Conservation (phyloP, 257 asterid species). For the Leonotis leonurus region DNA sequence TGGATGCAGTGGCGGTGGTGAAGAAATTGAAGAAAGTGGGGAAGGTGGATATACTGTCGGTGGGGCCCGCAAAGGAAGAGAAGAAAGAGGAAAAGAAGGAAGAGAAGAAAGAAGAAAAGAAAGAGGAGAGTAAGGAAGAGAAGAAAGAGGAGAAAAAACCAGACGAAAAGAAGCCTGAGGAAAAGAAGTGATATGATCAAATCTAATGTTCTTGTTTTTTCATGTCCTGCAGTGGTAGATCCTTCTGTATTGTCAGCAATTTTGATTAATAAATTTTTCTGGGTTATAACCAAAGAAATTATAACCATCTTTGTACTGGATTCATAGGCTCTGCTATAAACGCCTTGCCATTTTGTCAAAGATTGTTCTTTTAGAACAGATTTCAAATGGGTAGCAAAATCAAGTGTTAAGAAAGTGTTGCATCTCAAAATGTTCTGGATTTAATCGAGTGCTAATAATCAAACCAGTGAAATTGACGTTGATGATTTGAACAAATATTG, state of each 20-base stretch:
- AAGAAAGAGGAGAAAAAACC: slow-evolving; percentile 32
- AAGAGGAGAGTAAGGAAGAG: slow-evolving; percentile 26
- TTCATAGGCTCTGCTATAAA: not conserved
- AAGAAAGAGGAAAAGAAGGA: slow-evolving; percentile 34
- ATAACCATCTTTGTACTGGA: not conserved
- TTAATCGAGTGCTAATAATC: no score
- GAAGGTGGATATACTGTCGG: slow-evolving; percentile 39
- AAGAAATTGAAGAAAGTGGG: slow-evolving; percentile 55
- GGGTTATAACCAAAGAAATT: not conserved
- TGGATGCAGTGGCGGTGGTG: slow-evolving; percentile 59
- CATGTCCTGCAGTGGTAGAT: no score
- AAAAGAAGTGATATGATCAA: slow-evolving; percentile 4
- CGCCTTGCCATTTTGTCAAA: not conserved
- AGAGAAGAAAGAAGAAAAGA: slow-evolving; percentile 29
- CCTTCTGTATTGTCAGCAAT: not conserved
- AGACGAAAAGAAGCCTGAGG: slow-evolving; percentile 33
- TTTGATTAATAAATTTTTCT: not conserved
- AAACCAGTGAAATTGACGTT: no score
- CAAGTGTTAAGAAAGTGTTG: not conserved
- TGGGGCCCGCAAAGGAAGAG: slow-evolving; percentile 52
- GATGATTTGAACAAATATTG: no score
- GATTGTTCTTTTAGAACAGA: not conserved
- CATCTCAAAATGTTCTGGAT: not conserved
- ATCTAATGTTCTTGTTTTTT: not conserved
- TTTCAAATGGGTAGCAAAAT: not conserved